Evolutionary conservation across 2,329 filamentous ascomycete genomes (phyloP).

Genomic region (Diaporthe batatas): DNA sequence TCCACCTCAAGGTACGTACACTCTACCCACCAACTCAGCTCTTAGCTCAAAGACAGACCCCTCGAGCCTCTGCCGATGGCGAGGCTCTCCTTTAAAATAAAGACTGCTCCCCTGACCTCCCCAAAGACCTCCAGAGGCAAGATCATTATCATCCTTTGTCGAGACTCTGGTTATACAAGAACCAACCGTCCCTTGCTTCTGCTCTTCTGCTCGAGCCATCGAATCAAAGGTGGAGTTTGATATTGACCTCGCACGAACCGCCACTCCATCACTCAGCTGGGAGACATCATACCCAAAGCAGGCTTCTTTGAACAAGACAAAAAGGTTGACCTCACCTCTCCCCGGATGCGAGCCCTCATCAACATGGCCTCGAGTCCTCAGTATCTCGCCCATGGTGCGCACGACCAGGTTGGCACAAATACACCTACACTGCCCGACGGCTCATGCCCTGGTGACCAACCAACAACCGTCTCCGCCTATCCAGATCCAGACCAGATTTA

Average conservation of each 20-base stretch:
- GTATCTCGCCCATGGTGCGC: conserved; percentile 46
- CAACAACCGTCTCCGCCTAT: conserved; percentile 39
- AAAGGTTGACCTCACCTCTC: conserved; percentile 41
- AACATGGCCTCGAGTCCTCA: conserved; percentile 48
- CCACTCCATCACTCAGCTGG: conserved; percentile 20
- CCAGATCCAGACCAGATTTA: conserved; percentile 43
- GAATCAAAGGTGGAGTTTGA: conserved; percentile 24
- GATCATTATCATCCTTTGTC: conserved; percentile 35
- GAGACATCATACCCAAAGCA: conserved; percentile 24
- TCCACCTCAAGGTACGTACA: conserved; percentile 8
- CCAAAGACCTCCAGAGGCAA: conserved; percentile 34
- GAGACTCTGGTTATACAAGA: conserved; percentile 32
- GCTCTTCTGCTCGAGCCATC: conserved; percentile 22
- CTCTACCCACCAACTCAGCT: conserved; percentile 25
- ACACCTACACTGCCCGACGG: conserved; percentile 32
- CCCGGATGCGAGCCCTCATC: conserved; percentile 47
- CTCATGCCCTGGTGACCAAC: conserved; percentile 40
- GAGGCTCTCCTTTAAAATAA: conserved; percentile 38
- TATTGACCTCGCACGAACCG: conserved; percentile 1
- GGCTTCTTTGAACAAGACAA: conserved; percentile 38
- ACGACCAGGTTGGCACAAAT: conserved; percentile 44
- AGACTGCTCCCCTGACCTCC: conserved; percentile 31
- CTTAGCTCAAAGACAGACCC: conserved; percentile 36
- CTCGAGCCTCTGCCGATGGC: conserved; percentile 34
- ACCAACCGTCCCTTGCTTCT: conserved; percentile 25